These are phyloP conservation scores for Lunasporangiospora selenospora DNA, from an alignment of 192 early-diverging fungal species.

Conservation along the genomic window DNA sequence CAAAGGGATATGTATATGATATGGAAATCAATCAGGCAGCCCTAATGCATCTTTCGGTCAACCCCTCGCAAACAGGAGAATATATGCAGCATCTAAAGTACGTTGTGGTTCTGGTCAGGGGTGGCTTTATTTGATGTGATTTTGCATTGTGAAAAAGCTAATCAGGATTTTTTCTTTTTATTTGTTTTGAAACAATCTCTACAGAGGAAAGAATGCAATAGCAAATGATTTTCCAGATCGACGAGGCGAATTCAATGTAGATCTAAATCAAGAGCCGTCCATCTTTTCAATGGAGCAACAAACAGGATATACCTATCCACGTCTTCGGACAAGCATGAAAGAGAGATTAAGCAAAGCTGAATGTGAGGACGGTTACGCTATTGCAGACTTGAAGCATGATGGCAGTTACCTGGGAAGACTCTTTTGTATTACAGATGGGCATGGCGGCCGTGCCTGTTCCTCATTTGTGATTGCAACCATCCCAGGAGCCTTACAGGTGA, in stretches of 20 bases:
- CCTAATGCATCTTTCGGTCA: constrained; percentile 33
- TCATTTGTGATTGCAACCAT: constrained; percentile 56
- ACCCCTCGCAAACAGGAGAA: constrained; percentile 44
- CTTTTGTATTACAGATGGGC: constrained; percentile 64
- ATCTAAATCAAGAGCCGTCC: constrained; percentile 50
- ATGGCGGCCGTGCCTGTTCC: constrained; percentile 63
- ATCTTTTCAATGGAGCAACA: constrained; percentile 62
- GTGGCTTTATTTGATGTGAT: too few species aligned
- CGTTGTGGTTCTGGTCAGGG: too few species aligned
- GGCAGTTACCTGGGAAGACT: constrained; percentile 47
- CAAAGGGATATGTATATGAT: constrained; percentile 46
- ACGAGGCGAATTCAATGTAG: constrained; percentile 47
- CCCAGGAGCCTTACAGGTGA: constrained; percentile 53
- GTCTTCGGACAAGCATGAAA: constrained; percentile 53
- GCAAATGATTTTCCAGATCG: constrained; percentile 36
- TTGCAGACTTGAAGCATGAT: constrained; percentile 51
- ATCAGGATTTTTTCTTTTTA: too few species aligned
- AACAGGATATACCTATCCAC: constrained; percentile 64
- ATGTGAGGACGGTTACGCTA: constrained; percentile 62
- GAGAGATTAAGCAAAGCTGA: constrained; percentile 56
- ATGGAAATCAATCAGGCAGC: constrained; percentile 36
- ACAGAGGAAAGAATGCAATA: constrained; percentile 26
- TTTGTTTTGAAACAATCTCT: too few species aligned
- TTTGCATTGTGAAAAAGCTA: too few species aligned
- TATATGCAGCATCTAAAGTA: constrained; percentile 43